Conservation (phyloP, 306 rosid species). For the Ceratonia siliqua region DNA sequence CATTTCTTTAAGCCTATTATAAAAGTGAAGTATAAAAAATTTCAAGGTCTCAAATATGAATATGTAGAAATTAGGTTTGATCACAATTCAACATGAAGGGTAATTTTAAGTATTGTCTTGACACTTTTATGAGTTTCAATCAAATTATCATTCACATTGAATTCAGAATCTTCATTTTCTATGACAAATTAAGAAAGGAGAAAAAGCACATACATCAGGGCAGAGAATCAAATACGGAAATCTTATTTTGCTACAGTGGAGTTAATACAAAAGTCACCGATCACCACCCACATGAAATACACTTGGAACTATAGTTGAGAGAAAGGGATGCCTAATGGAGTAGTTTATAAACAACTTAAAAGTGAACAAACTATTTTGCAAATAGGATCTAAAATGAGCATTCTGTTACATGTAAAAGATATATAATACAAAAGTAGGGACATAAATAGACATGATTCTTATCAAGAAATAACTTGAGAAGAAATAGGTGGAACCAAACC, state of each 20-base stretch:
- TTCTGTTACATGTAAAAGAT: not conserved
- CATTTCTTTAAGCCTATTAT: not conserved
- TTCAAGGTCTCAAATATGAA: not conserved
- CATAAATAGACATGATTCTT: not conserved
- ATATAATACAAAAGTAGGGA: not conserved
- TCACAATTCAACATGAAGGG: slow-evolving; percentile 14
- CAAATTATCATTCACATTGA: not conserved
- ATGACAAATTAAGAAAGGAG: not conserved
- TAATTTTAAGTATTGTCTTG: not conserved
- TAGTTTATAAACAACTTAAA: not conserved
- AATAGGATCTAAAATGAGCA: slow-evolving; percentile 5
- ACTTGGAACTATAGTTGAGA: not conserved
- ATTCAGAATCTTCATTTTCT: not conserved
- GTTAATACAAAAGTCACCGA: not conserved
- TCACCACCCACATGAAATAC: slow-evolving; percentile 3
- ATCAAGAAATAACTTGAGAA: not conserved
- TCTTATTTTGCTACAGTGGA: slow-evolving; percentile 1
- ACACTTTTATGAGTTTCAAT: slow-evolving; percentile 7
- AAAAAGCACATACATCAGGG: not conserved
- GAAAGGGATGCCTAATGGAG: not conserved
- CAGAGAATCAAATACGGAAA: not conserved
- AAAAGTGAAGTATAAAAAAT: not conserved
- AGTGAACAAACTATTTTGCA: not conserved
- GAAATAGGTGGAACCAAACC: not conserved
- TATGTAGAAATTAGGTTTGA: not conserved